These are phyloP conservation scores for Eucalyptus tenuipes DNA, from an alignment of 345 rosid species.

Conservation along the genomic window DNA sequence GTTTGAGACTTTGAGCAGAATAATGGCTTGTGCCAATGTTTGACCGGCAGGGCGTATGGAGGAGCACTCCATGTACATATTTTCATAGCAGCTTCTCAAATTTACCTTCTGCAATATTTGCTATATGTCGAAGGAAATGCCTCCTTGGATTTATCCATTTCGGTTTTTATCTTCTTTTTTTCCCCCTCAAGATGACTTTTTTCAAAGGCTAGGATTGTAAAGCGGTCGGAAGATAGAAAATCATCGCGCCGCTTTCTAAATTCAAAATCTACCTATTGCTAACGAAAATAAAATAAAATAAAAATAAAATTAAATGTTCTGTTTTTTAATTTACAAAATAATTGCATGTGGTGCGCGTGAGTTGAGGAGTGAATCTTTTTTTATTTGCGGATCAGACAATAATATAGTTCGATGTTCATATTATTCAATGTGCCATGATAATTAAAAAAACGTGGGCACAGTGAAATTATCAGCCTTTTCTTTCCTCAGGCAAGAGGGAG, in stretches of 20 bases:
- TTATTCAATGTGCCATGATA: neutral
- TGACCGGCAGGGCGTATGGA: neutral
- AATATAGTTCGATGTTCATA: neutral
- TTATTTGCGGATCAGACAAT: neutral
- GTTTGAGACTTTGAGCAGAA: neutral
- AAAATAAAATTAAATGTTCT: too few relatives aligned
- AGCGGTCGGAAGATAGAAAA: neutral
- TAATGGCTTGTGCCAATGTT: neutral
- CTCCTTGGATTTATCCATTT: neutral
- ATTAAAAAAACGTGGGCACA: neutral
- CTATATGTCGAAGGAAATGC: neutral
- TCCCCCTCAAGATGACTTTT: neutral
- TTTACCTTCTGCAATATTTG: neutral
- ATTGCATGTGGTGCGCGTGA: neutral
- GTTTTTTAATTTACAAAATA: neutral
- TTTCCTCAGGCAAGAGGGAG: neutral
- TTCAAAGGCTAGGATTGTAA: neutral
- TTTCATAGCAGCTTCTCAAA: neutral
- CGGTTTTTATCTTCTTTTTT: neutral
- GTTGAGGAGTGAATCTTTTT: neutral
- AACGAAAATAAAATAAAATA: neutral
- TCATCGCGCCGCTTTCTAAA: neutral
- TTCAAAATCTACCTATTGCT: neutral
- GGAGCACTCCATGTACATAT: neutral
- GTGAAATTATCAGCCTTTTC: neutral